Evolutionary conservation across 441 rosid species (phyloP), one percentile per base, ranked within the genome.

Genomic region (Erodium texanum): DNA sequence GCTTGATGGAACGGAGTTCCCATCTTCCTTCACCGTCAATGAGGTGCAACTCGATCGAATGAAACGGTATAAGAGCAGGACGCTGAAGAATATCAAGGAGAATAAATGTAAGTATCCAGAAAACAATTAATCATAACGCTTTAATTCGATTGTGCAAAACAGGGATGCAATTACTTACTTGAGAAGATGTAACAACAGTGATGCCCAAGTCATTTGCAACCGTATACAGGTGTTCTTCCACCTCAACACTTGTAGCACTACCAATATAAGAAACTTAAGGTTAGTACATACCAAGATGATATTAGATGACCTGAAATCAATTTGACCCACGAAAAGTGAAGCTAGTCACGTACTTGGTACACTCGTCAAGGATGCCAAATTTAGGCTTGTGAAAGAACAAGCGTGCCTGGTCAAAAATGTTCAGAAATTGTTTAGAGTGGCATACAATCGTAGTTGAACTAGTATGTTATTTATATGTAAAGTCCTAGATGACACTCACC

Each of bases 231-330:
- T 92, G 99, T 75, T 92, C 98, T 86, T 95, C 99, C 19, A 95
- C 96, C 72, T 95, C 99, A 66, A 95, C 96, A 79, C 99, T 95
- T 0, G 98, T 95, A 9, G 98, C 99, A 54, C 99, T 95, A 86
- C 73, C 68, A 72, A 64, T 54, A 52, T 29, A 74, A 71, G 36
- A 38, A 29, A 56, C 18, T 64, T 5, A 36, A 36, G 41, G 24
- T 59, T 11, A 15, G 24, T 14, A 58, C 32, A 59, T 10, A 59
- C 32, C 64, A 23, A 22, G 64, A 23, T 11, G n/a, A 23, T 15
- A 58, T 11, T 23, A 18, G 4, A 19, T 7, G 19, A 56, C 27
- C 15, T 5, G 6, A 59, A 59, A 22, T 59, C 14, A 59, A 71
- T 38, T 19, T 15, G 24, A 18, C 36, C 3, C 15, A 38, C 23